These are phyloP conservation scores for Cercospora sesami DNA, from an alignment of 2,329 filamentous ascomycete genomes.

Conservation along the genomic window DNA sequence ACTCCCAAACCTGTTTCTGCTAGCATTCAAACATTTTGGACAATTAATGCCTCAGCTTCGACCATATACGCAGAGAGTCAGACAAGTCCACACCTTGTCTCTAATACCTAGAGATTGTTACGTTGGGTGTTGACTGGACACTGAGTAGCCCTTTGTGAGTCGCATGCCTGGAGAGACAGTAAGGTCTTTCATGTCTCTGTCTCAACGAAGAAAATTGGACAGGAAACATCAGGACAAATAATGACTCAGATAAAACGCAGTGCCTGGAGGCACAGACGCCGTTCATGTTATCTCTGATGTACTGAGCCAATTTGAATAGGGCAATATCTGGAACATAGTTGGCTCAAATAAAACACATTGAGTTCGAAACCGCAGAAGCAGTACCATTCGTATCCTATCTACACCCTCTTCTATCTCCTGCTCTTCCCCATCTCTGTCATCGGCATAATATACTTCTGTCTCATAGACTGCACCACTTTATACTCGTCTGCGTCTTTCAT, in stretches of 20 bases:
- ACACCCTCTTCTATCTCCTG: neutral
- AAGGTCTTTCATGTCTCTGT: neutral
- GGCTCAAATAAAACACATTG: neutral
- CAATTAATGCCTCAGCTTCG: neutral
- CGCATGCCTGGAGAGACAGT: neutral
- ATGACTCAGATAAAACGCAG: too few relatives aligned
- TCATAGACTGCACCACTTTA: neutral
- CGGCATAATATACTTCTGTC: neutral
- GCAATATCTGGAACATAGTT: neutral
- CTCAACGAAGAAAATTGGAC: too few relatives aligned
- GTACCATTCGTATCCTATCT: neutral
- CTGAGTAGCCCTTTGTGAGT: neutral
- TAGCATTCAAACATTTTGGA: neutral
- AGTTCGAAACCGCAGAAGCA: neutral
- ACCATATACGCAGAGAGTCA: neutral
- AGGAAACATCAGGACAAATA: too few relatives aligned
- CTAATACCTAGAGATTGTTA: neutral
- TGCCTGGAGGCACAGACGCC: too few relatives aligned
- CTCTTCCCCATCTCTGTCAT: neutral
- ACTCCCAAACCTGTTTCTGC: neutral
- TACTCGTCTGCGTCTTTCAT: neutral
- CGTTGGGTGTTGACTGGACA: neutral
- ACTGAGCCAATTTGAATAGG: neutral
- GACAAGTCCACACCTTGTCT: neutral
- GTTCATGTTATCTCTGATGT: neutral